Evolutionary conservation across 495 filamentous ascomycete species (phyloP).

Genomic region (Penicillium manginii): DNA sequence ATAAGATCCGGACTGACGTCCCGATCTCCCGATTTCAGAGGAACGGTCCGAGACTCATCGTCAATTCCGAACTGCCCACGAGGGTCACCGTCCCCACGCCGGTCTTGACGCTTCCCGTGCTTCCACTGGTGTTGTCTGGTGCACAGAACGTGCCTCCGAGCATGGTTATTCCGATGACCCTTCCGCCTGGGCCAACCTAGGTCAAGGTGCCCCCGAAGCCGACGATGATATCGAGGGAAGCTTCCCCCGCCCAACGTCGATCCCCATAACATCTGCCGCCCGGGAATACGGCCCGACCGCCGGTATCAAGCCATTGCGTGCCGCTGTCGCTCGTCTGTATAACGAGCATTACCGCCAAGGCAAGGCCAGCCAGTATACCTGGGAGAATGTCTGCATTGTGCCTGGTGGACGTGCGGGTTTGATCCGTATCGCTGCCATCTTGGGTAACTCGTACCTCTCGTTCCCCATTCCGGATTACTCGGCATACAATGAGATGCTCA

Average conservation of each 20-base stretch:
- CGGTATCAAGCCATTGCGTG: conserved; percentile 86
- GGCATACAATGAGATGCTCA: conserved; percentile 96
- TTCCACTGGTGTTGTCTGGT: conserved; percentile 85
- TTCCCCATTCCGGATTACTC: conserved; percentile 82
- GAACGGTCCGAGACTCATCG: conserved; percentile 77
- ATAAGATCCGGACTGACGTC: conserved; percentile 15
- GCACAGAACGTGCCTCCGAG: conserved; percentile 78
- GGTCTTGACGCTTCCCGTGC: conserved; percentile 84
- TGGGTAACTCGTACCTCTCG: conserved; percentile 88
- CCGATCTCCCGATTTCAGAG: conserved; percentile 47
- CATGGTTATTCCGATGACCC: conserved; percentile 84
- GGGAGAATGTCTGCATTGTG: conserved; percentile 98
- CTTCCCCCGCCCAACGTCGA: conserved; percentile 80
- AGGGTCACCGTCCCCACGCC: conserved; percentile 86
- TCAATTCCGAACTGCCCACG: conserved; percentile 83
- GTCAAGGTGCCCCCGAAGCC: conserved; percentile 92
- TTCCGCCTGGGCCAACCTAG: conserved; percentile 85
- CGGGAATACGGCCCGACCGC: conserved; percentile 94
- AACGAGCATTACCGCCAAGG: conserved; percentile 89
- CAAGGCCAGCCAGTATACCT: conserved; percentile 90
- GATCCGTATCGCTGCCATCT: conserved; percentile 90
- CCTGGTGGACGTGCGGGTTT: conserved; percentile 90
- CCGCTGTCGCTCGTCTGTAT: conserved; percentile 90
- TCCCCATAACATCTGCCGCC: conserved; percentile 74
- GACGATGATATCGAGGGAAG: conserved; percentile 90